These are phyloP conservation scores for Huntiella decipiens DNA, from an alignment of 2,329 filamentous ascomycete species.

Conservation along the genomic window DNA sequence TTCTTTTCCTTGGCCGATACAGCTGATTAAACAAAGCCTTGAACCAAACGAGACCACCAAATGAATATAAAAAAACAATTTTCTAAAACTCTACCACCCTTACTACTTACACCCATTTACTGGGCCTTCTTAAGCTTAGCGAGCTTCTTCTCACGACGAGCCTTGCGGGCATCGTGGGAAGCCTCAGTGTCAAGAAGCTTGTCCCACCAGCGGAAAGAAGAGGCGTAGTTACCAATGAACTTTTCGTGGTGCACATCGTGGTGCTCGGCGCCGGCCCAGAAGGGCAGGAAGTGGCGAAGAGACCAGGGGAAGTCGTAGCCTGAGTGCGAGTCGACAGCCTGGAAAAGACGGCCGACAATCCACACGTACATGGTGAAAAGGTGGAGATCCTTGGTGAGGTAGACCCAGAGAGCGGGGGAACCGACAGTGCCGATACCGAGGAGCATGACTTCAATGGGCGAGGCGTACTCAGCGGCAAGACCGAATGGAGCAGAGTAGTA, in stretches of 20 bases:
- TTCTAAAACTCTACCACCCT: no score
- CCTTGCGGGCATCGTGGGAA: constrained; percentile 68
- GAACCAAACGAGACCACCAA: no score
- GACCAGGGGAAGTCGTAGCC: constrained; percentile 98
- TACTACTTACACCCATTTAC: constrained; percentile 21
- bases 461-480: constrained; percentile 90
- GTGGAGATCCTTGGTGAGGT: constrained; percentile 70
- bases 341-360: constrained; percentile 84
- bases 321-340: constrained; percentile 93
- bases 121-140: constrained; percentile 50
- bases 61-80: no score
- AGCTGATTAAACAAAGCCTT: no score
- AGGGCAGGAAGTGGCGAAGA: constrained; percentile 82
- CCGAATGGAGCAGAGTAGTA: constrained; percentile 96
- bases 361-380: constrained; percentile 95
- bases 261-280: constrained; percentile 95
- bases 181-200: constrained; percentile 85
- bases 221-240: constrained; percentile 95
- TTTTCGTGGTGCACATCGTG: constrained; percentile 96
- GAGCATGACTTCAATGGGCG: constrained; percentile 90
- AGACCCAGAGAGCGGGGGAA: constrained; percentile 65
- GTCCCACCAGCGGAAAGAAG: constrained; percentile 99
- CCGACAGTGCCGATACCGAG: constrained; percentile 76
- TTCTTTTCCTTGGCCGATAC: no score
- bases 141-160: constrained; percentile 60